Conservation (phyloP, 805 yeast genomes). For the Ogataea zsoltii region DNA sequence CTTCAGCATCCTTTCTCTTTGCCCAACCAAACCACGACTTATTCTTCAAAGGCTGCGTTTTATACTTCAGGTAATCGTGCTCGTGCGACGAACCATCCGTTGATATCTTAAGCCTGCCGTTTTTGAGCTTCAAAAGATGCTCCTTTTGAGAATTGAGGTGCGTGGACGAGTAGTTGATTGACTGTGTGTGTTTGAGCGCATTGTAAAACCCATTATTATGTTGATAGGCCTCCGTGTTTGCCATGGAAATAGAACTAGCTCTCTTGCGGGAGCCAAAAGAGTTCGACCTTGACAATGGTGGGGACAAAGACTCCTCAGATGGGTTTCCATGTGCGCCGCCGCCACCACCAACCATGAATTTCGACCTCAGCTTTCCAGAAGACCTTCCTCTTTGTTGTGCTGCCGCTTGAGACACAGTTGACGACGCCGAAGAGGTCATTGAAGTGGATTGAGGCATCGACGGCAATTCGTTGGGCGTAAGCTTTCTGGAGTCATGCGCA, state of each 20-base stretch:
- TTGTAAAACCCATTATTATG: conserved; percentile 14
- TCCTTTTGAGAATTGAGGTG: conserved; percentile 26
- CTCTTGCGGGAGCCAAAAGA: conserved; percentile 20
- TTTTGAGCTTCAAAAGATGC: conserved; percentile 26
- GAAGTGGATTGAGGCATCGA: conserved; percentile 12
- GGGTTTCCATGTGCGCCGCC: conserved; percentile 8
- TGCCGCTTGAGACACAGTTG: conserved; percentile 14
- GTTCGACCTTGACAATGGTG: conserved; percentile 24
- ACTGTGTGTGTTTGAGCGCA: conserved; percentile 29
- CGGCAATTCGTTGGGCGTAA: neutral
- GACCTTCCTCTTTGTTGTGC: conserved; percentile 21
- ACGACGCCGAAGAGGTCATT: conserved; percentile 14
- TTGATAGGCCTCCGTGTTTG: conserved; percentile 17
- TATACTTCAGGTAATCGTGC: conserved; percentile 36
- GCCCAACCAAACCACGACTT: conserved; percentile 35
- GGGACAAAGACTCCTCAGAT: conserved; percentile 25
- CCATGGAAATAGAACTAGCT: conserved; percentile 25
- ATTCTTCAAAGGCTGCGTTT: conserved; percentile 33
- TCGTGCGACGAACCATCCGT: conserved; percentile 35
- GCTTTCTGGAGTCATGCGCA: neutral
- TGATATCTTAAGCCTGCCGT: conserved; percentile 31
- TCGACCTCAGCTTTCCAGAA: conserved; percentile 22
- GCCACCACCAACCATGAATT: conserved; percentile 16
- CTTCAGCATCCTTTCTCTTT: conserved; percentile 34
- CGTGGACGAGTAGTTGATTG: conserved; percentile 26